These are phyloP conservation scores for Paramarasmius palmivorus DNA, from an alignment of 1,284 basidiomycete species.

Conservation along the genomic window DNA sequence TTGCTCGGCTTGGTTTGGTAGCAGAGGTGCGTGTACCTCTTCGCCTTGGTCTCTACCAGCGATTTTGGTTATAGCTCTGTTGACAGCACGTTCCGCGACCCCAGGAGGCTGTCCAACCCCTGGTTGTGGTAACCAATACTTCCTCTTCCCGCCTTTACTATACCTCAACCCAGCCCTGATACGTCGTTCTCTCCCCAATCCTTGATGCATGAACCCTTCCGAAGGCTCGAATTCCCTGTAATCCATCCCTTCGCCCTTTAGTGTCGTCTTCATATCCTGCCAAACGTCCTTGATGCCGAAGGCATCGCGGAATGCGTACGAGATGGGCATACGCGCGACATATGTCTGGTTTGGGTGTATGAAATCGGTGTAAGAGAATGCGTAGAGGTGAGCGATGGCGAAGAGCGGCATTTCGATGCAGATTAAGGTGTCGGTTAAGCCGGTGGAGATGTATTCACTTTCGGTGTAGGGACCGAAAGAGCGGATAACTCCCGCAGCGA, in stretches of 20 bases:
- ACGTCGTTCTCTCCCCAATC: slow-evolving; percentile 76
- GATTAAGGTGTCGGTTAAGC: slow-evolving; percentile 87
- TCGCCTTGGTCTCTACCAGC: slow-evolving; percentile 50
- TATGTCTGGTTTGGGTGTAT: slow-evolving; percentile 66
- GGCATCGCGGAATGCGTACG: slow-evolving; percentile 85
- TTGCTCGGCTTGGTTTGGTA: slow-evolving; percentile 63
- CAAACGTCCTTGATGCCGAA: slow-evolving; percentile 87
- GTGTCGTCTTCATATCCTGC: slow-evolving; percentile 82
- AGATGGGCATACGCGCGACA: slow-evolving; percentile 86
- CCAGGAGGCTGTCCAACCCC: slow-evolving; percentile 37
- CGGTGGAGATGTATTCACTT: slow-evolving; percentile 88
- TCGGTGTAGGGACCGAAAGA: slow-evolving; percentile 87
- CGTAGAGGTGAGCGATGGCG: slow-evolving; percentile 89
- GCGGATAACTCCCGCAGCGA: slow-evolving; percentile 77
- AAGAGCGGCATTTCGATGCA: slow-evolving; percentile 99
- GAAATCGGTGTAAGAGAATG: slow-evolving; percentile 86
- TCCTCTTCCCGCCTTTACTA: slow-evolving; percentile 81
- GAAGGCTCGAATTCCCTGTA: slow-evolving; percentile 96
- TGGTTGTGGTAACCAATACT: slow-evolving; percentile 87
- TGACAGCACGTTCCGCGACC: slow-evolving; percentile 40
- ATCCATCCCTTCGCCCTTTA: slow-evolving; percentile 88
- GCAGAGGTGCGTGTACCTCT: slow-evolving; percentile 77
- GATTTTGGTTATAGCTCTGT: slow-evolving; percentile 42
- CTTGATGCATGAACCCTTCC: slow-evolving; percentile 90
- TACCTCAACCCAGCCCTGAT: slow-evolving; percentile 92